Evolutionary conservation across 179 eudicot species (phyloP).

Genomic region (Corrigiola litoralis): DNA sequence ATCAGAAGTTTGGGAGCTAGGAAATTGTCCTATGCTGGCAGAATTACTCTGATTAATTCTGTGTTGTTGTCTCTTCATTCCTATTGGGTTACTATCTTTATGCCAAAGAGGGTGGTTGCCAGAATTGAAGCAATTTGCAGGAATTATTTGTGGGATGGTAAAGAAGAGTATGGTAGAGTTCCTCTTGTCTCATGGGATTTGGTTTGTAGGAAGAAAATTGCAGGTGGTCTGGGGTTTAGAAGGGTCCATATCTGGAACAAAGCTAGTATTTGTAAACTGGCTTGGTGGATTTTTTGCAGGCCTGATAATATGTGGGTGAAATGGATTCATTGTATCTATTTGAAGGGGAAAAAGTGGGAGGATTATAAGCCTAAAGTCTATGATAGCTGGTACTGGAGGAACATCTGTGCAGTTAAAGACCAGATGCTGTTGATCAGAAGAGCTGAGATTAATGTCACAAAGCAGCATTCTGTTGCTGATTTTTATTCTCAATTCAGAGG

Average conservation of each 20-base stretch:
- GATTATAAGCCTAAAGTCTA: neutral
- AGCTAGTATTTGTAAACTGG: neutral
- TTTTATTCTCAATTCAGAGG: too few relatives aligned
- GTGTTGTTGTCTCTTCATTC: too few relatives aligned
- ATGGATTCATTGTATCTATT: neutral
- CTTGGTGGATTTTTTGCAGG: neutral
- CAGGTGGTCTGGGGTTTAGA: too few relatives aligned
- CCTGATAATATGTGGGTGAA: neutral
- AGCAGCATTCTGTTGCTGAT: too few relatives aligned
- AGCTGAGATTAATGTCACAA: too few relatives aligned
- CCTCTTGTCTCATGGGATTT: too few relatives aligned
- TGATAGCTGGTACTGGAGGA: neutral
- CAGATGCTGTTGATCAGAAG: too few relatives aligned
- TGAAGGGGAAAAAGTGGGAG: neutral
- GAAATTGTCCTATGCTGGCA: neutral
- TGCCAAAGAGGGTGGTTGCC: neutral
- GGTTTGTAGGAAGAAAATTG: too few relatives aligned
- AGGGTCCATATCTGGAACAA: too few relatives aligned
- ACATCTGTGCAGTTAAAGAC: neutral
- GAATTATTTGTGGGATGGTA: too few relatives aligned
- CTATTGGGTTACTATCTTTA: neutral
- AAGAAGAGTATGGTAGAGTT: too few relatives aligned
- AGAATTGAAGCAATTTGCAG: neutral
- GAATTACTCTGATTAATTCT: neutral
- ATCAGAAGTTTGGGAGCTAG: neutral